These are phyloP conservation scores for Calcarisporium arbuscula DNA, from an alignment of 2,329 filamentous ascomycete genomes.

Conservation along the genomic window DNA sequence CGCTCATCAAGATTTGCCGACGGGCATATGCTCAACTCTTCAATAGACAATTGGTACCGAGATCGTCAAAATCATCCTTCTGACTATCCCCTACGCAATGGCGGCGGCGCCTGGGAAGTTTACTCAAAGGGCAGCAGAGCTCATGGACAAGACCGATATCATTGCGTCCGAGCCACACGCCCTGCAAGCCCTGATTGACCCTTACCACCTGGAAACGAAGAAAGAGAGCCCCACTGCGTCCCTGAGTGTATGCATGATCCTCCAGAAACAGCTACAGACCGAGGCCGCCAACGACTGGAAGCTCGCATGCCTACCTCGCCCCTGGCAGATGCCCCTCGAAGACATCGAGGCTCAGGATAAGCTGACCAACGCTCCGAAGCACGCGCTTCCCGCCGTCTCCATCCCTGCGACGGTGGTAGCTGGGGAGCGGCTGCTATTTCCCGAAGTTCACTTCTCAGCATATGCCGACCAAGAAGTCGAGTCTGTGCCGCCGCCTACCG, in stretches of 20 bases:
- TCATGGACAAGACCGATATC: slow-evolving; percentile 92
- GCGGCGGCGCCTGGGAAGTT: slow-evolving; percentile 63
- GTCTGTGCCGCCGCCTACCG: slow-evolving; percentile 72
- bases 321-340: slow-evolving; percentile 58
- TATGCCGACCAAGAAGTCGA: slow-evolving; percentile 82
- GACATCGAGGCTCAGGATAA: slow-evolving; percentile 55
- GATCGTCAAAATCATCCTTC: slow-evolving; percentile 91
- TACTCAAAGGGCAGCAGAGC: slow-evolving; percentile 65
- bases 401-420: slow-evolving; percentile 71
- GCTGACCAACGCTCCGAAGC: slow-evolving; percentile 58
- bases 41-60: slow-evolving; percentile 65
- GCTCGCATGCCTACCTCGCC: slow-evolving; percentile 61
- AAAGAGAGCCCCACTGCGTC: slow-evolving; percentile 58
- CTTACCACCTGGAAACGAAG: slow-evolving; percentile 62
- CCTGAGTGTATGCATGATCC: slow-evolving; percentile 66
- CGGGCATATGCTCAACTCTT: background rate
- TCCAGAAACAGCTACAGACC: slow-evolving; percentile 78
- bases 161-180: slow-evolving; percentile 85
- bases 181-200: slow-evolving; percentile 79
- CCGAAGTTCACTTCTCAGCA: slow-evolving; percentile 90
- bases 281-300: slow-evolving; percentile 73
- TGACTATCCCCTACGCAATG: slow-evolving; percentile 89
- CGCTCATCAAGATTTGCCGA: background rate
- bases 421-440: slow-evolving; percentile 73
- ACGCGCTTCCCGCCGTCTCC: slow-evolving; percentile 67